Percentiles rank a stretch among this genome's conserved stretches.
phyloP scores from a whole-genome alignment of 768 basidiomycete genomes.

The Tylopilus balloui region DNA sequence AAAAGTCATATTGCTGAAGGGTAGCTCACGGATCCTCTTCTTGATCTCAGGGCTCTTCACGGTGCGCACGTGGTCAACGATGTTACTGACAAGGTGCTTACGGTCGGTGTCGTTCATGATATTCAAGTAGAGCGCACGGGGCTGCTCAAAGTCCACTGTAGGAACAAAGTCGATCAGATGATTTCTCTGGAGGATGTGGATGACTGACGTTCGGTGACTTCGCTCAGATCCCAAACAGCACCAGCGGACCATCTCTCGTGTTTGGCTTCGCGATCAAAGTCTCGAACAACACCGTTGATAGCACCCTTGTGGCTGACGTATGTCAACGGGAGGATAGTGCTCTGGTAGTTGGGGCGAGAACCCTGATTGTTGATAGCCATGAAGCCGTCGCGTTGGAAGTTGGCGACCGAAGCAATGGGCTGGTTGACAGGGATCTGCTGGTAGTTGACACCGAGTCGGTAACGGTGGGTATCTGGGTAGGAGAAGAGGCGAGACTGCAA shows the following conservation, averaged over 20 bases:
- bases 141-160: slow-evolving; percentile 82
- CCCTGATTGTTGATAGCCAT: slow-evolving; percentile 75
- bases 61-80: slow-evolving; percentile 55
- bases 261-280: slow-evolving; percentile 34
- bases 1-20: neutral
- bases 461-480: slow-evolving; percentile 86
- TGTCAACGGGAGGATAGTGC: slow-evolving; percentile 65
- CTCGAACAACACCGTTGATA: slow-evolving; percentile 39
- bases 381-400: slow-evolving; percentile 90
- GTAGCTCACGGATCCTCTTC: slow-evolving; percentile 58
- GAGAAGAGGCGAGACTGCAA: slow-evolving; percentile 94
- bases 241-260: slow-evolving; percentile 78
- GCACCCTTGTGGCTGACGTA: slow-evolving; percentile 50
- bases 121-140: slow-evolving; percentile 60
- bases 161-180: neutral
- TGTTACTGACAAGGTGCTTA: slow-evolving; percentile 61
- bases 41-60: slow-evolving; percentile 62
- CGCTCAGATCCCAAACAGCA: slow-evolving; percentile 64
- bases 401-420: slow-evolving; percentile 65
- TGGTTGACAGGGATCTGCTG: slow-evolving; percentile 86
- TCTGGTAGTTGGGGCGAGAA: slow-evolving; percentile 82
- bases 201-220: slow-evolving; percentile 73
- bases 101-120: slow-evolving; percentile 63
- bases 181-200: neutral
- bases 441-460: slow-evolving; percentile 79